phyloP scores from a whole-genome alignment of 805 yeast genomes.

The Candida broadrunensis region DNA sequence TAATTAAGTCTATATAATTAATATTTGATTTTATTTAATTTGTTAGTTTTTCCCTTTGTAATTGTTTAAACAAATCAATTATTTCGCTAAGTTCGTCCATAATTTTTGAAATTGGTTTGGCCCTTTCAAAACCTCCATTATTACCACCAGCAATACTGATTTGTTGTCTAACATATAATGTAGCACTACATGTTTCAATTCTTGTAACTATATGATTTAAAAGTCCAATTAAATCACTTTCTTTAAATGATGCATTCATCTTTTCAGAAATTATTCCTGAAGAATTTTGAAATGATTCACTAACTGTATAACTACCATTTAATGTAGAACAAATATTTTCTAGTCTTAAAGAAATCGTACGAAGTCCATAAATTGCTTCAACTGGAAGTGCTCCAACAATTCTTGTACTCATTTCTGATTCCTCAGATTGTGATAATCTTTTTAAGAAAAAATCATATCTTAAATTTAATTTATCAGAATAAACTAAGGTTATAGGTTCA shows the following conservation, averaged over 20 bases:
- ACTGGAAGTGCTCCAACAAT: conserved; percentile 38
- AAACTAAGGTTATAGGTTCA: conserved; percentile 76
- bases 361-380: conserved; percentile 48
- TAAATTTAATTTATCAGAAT: conserved; percentile 61
- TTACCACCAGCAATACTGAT: conserved; percentile 19
- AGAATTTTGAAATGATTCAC: conserved; percentile 23
- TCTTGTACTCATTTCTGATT: conserved; percentile 28
- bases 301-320: conserved; percentile 36
- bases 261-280: conserved; percentile 20
- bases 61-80: not conserved
- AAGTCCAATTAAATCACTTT: conserved; percentile 48
- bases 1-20: no score
- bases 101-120: conserved; percentile 17
- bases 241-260: conserved; percentile 16
- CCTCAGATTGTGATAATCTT: conserved; percentile 16
- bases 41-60: no score
- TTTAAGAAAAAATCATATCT: conserved; percentile 49
- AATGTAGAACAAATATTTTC: conserved; percentile 56
- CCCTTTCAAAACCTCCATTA: conserved; percentile 17
- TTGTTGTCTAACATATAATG: conserved; percentile 32
- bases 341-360: conserved; percentile 53
- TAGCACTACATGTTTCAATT: conserved; percentile 55
- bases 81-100: conserved; percentile 21
- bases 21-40: no score
- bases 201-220: conserved; percentile 68